Percentiles rank a stretch among this genome's conserved stretches.
phyloP scores from a whole-genome alignment of 2,329 filamentous ascomycete species.

The Fusarium albosuccineum region DNA sequence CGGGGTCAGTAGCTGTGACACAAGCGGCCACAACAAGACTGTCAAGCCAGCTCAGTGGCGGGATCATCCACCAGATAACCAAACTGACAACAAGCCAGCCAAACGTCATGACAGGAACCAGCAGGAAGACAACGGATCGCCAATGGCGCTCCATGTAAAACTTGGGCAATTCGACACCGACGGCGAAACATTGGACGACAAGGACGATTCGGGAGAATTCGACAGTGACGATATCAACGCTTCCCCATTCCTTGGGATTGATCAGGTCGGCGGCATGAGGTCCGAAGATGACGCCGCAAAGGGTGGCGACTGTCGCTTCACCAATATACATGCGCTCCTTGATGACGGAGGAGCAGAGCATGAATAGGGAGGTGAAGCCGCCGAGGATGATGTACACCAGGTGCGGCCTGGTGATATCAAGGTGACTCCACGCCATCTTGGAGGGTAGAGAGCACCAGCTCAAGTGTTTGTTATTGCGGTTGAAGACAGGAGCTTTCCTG shows the following conservation, averaged over 20 bases:
- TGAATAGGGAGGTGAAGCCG: slow-evolving; percentile 97
- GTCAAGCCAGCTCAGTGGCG: slow-evolving; percentile 86
- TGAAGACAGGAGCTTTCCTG: slow-evolving; percentile 17
- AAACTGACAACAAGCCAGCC: slow-evolving; percentile 94
- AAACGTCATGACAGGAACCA: slow-evolving; percentile 97
- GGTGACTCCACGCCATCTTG: slow-evolving; percentile 81
- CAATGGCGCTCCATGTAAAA: slow-evolving; percentile 99
- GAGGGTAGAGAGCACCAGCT: slow-evolving; percentile 15
- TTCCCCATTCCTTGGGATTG: slow-evolving; percentile 82
- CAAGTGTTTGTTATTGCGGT: slow-evolving; percentile 1
- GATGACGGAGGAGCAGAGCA: slow-evolving; percentile 97
- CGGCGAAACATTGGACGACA: slow-evolving; percentile 92
- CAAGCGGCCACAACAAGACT: slow-evolving; percentile 89
- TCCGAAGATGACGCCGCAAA: slow-evolving; percentile 90
- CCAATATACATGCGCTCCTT: slow-evolving; percentile 99
- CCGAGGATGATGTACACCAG: slow-evolving; percentile 98
- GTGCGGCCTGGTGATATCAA: slow-evolving; percentile 92
- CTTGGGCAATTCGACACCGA: slow-evolving; percentile 90
- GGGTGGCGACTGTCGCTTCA: slow-evolving; percentile 92
- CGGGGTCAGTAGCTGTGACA: slow-evolving; percentile 96
- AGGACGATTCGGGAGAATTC: slow-evolving; percentile 92
- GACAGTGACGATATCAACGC: slow-evolving; percentile 86
- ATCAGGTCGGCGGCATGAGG: slow-evolving; percentile 87
- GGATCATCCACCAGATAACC: slow-evolving; percentile 93
- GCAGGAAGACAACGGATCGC: slow-evolving; percentile 88